Evolutionary conservation across 768 basidiomycete species (phyloP).

Genomic region (Podaxis sp.): DNA sequence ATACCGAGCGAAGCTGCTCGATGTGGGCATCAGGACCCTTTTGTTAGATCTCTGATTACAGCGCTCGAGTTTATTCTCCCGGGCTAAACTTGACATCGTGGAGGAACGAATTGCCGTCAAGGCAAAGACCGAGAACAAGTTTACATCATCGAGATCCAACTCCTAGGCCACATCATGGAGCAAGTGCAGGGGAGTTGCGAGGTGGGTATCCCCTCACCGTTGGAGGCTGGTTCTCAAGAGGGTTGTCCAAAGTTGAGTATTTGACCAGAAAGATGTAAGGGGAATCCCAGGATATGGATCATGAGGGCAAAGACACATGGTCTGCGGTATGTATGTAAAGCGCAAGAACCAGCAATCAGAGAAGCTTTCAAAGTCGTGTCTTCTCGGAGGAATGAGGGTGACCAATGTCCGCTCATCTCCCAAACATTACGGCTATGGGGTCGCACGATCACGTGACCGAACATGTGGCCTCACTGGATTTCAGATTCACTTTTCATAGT

Average conservation of each 20-base stretch:
- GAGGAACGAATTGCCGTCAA: conserved; percentile 10
- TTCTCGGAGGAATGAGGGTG: neutral
- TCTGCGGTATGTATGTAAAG: neutral
- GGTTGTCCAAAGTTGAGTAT: neutral
- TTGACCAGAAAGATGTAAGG: neutral
- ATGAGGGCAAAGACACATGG: neutral
- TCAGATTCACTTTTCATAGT: too few species aligned
- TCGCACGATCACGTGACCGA: too few species aligned
- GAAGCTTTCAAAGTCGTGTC: neutral
- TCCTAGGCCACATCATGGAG: neutral
- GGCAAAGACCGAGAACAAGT: conserved; percentile 4
- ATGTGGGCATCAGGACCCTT: conserved; percentile 15
- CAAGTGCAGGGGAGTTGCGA: neutral
- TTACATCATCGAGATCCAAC: conserved; percentile 7
- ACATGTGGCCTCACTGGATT: too few species aligned
- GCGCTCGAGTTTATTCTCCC: conserved; percentile 16
- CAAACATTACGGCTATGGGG: neutral
- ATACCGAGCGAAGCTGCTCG: conserved; percentile 13
- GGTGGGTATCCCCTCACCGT: neutral
- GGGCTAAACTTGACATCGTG: conserved; percentile 16
- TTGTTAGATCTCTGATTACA: conserved; percentile 11
- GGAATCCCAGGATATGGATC: neutral
- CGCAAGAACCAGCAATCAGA: neutral
- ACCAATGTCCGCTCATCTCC: neutral
- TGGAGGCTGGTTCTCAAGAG: neutral